These are phyloP conservation scores for Suillus hirtellus DNA, from an alignment of 768 basidiomycete species.

Conservation along the genomic window DNA sequence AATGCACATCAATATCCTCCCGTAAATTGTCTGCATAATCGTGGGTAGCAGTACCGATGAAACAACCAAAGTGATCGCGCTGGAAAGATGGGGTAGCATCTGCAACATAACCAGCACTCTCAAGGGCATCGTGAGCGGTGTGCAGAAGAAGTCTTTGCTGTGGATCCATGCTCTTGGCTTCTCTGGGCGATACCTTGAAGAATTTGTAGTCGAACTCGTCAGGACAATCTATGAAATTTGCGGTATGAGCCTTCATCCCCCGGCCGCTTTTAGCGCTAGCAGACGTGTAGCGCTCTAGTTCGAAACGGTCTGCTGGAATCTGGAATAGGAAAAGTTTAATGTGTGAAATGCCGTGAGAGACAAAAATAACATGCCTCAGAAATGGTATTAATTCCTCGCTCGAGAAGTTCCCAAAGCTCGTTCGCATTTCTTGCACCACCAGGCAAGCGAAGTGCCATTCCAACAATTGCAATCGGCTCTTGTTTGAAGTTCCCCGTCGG, in stretches of 20 bases:
- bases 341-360: slow-evolving; percentile 1
- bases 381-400: slow-evolving; percentile 55
- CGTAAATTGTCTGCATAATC: slow-evolving; percentile 70
- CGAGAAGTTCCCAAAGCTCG: slow-evolving; percentile 60
- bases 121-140: slow-evolving; percentile 65
- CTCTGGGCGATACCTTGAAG: slow-evolving; percentile 73
- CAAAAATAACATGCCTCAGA: slow-evolving; percentile 44
- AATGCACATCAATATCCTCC: slow-evolving; percentile 66
- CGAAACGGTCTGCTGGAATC: slow-evolving; percentile 66
- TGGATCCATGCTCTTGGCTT: slow-evolving; percentile 76
- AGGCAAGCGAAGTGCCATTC: slow-evolving; percentile 61
- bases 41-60: slow-evolving; percentile 66
- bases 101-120: slow-evolving; percentile 70
- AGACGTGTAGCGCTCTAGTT: slow-evolving; percentile 39
- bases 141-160: slow-evolving; percentile 72
- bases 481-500: slow-evolving; percentile 26
- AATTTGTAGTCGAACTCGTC: slow-evolving; percentile 69
- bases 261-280: slow-evolving; percentile 33
- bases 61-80: slow-evolving; percentile 62
- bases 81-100: slow-evolving; percentile 50
- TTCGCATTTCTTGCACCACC: slow-evolving; percentile 52
- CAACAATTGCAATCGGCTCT: slow-evolving; percentile 67
- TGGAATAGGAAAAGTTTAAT: slow-evolving; percentile 27
- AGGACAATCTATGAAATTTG: slow-evolving; percentile 61
- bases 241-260: slow-evolving; percentile 51